Evolutionary conservation across 2,329 filamentous ascomycete species (phyloP).

Genomic region (Podosphaera xanthii): DNA sequence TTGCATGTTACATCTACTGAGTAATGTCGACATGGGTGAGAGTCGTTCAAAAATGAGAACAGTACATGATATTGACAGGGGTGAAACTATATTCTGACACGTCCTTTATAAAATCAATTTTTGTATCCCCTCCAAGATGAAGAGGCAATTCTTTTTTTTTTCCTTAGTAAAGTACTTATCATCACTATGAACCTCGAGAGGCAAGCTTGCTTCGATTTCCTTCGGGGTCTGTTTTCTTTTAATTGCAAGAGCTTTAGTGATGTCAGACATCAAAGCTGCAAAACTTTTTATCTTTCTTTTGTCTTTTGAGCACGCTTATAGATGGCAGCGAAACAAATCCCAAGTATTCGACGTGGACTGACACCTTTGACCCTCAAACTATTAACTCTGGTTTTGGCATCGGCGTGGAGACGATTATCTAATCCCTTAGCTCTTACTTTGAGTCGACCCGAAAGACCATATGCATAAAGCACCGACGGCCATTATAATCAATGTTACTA

Average conservation of each 20-base stretch:
- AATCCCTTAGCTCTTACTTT: background rate
- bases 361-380: background rate
- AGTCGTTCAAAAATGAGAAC: no score
- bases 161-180: background rate
- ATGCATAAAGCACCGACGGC: background rate
- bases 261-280: background rate
- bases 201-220: background rate
- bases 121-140: background rate
- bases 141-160: background rate
- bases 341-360: background rate
- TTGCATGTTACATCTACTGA: no score
- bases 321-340: background rate
- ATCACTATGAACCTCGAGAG: background rate
- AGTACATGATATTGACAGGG: no score
- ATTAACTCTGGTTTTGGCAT: background rate
- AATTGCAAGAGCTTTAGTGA: background rate
- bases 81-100: no score
- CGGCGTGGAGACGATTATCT: background rate
- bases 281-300: background rate
- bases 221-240: background rate
- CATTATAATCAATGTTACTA: background rate
- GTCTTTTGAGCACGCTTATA: background rate
- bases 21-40: no score
- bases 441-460: background rate
- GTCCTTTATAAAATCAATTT: background rate